Evolutionary conservation across 768 basidiomycete genomes (phyloP), one percentile per base, ranked within the genome.

Genomic region (Mycena pura): DNA sequence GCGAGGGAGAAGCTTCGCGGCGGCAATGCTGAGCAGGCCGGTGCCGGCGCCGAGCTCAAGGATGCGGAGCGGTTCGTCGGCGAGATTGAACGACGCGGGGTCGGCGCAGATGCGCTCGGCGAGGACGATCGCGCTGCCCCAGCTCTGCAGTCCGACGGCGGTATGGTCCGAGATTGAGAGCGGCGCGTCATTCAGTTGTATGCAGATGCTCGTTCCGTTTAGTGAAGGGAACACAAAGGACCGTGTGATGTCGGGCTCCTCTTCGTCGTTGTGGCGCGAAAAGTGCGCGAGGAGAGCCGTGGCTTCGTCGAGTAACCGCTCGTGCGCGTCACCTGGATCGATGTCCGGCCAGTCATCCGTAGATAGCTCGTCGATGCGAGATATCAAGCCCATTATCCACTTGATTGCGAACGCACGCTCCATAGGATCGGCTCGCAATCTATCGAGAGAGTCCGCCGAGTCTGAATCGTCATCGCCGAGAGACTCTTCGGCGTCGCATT

Each of bases 1-100:
- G 7, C 61, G 55, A 1, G 69, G 68, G 9, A 85, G 71, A 6
- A 86, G 70, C 61, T 81, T 86, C 1, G 85, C 84, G 1, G 81
- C 76, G 11, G 84, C 79, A 63, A 95, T 88, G 64, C 91, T 91
- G n/a, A 94, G 80, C 54, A 94, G 76, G 5, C 93, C 93, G 0
- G 93, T 95, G 3, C 93, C 93, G 0, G 91, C 90, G 6, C 93
- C 92, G n/a, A 95, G 82, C 72, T 95, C 92, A 40, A 95, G 80
- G 13, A 94, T 68, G 3, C 85, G 76, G 2, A 84, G 53, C 8
- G 75, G 63, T 49, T 25, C 24, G 51, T 29, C 32, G 19, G 64
- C 22, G 49, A 83, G 63, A 13, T 76, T 76, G 63, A 82, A 86
- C 56, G 67, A 60, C 44, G 62, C 67, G 3, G 87, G 83, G 38